These are phyloP conservation scores for Neocucurbitaria cava DNA, from an alignment of 2,329 filamentous ascomycete species.

Conservation along the genomic window DNA sequence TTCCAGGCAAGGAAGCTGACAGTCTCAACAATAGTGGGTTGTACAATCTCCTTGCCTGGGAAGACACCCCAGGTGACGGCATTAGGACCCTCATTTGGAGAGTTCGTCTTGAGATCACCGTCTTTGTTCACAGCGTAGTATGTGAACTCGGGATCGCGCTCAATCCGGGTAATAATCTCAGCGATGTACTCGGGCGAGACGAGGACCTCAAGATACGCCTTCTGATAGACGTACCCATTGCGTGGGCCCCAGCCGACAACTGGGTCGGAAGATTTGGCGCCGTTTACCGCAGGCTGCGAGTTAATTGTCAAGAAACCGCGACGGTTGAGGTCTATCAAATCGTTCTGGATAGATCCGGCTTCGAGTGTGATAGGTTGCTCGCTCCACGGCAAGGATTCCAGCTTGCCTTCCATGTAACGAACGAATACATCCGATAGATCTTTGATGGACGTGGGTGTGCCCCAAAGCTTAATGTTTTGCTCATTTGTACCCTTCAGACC, in stretches of 20 bases:
- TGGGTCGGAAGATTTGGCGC: conserved; percentile 84
- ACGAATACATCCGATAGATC: conserved; percentile 87
- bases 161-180: conserved; percentile 79
- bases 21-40: conserved; percentile 98
- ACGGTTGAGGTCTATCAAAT: conserved; percentile 82
- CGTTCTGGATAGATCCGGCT: conserved; percentile 76
- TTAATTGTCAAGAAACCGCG: conserved; percentile 94
- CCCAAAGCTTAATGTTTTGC: conserved; percentile 95
- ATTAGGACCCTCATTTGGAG: conserved; percentile 85
- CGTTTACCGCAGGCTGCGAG: conserved; percentile 93
- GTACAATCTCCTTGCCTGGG: conserved; percentile 98
- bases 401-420: conserved; percentile 79
- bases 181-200: conserved; percentile 80
- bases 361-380: conserved; percentile 86
- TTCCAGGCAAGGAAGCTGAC: conserved; percentile 99
- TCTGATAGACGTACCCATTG: conserved; percentile 98
- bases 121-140: conserved; percentile 92
- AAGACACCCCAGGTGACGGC: conserved; percentile 99
- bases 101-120: conserved; percentile 84
- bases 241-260: conserved; percentile 93
- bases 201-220: conserved; percentile 92
- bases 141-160: conserved; percentile 80
- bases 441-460: conserved; percentile 77
- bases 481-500: conserved; percentile 94
- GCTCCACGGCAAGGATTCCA: conserved; percentile 91